A percentile compares a stretch with the other conserved stretches of the same genome.
phyloP scores from a whole-genome alignment of 2,329 filamentous ascomycete species.

The Diaporthe velutina region DNA sequence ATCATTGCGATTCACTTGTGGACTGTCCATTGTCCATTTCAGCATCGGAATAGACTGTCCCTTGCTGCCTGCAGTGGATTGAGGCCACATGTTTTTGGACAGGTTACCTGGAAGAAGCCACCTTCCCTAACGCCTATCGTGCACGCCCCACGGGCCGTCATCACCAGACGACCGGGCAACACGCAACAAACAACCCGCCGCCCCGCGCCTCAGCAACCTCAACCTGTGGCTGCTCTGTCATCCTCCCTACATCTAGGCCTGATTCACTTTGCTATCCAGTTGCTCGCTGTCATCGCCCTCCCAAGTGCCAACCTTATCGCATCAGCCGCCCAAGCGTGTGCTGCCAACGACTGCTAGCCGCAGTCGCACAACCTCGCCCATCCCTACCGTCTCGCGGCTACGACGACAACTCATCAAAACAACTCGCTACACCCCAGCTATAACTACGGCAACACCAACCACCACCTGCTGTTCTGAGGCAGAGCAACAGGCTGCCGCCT shows the following conservation, averaged over 20 bases:
- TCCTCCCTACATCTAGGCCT: not conserved
- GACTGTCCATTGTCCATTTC: not conserved
- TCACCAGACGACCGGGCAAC: conserved; percentile 14
- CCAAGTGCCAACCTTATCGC: conserved; percentile 7
- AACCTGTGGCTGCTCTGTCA: not conserved
- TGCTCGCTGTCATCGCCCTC: not conserved
- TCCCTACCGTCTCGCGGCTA: conserved; percentile 23
- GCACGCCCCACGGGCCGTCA: conserved; percentile 20
- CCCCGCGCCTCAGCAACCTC: not conserved
- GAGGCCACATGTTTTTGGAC: conserved; percentile 11
- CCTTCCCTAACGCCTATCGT: conserved; percentile 23
- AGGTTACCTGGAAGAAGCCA: conserved; percentile 33
- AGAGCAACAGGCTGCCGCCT: conserved; percentile 17
- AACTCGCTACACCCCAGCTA: conserved; percentile 29
- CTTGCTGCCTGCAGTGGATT: not conserved
- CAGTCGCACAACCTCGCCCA: conserved; percentile 7
- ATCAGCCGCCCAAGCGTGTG: not conserved
- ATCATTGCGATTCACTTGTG: not conserved
- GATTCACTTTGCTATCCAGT: not conserved
- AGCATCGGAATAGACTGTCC: not conserved
- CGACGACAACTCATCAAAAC: conserved; percentile 32
- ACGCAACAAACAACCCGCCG: not conserved
- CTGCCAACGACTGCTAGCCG: not conserved
- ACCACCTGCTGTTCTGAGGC: conserved; percentile 5
- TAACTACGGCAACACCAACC: conserved; percentile 18